Base-by-base conservation (phyloP, 306 rosid species). In the Acacia confusa region DNA sequence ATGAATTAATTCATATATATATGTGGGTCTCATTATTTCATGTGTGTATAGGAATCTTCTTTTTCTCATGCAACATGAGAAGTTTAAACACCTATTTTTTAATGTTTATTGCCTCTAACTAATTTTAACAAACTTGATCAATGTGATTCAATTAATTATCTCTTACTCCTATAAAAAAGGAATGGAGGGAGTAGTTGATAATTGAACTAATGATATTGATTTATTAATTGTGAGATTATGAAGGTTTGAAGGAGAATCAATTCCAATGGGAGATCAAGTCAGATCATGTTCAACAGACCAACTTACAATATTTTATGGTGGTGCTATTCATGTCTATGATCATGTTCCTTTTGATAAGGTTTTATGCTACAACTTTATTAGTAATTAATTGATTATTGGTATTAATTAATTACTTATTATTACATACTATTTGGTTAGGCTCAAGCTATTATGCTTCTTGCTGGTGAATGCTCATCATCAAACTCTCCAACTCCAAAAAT, bases 271-370 rank as follows among this genome's bases (percentile, higher is more conserved):
- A 22, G 77, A 50, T 50, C 22, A 50, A 7, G 27, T 55, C 27
- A 80, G 19, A 57, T 48, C 65, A 57, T 57, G 30, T 61, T 65
- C 82, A 19, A 34, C 50, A 9, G 25, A 72, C 22, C 87, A 86
- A 32, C 82, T 86, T 30, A 80, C 89, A 6, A 80, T 86, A 47
- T 86, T 83, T 28, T 77, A 83, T 16, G 72, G 7, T 3, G 89
- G 89, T n/a, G 43, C 30, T 50, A 9, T 80, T 45, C 53, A 61
- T 73, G 87, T 86, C 58, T 83, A 67, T 12, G 78, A 77, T 63
- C 61, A 86, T 38, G 64, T 83, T 50, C 69, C 87, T 8, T 19
- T 9, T 14, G 83, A 86, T 69, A 83, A 77, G 85, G 58, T 52
- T 52, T 52, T 15, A 17, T 48, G 20, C 58, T 6, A 70, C 20